These are phyloP conservation scores for Podaxis carcinomalis DNA, from an alignment of 768 basidiomycete species.

Conservation along the genomic window DNA sequence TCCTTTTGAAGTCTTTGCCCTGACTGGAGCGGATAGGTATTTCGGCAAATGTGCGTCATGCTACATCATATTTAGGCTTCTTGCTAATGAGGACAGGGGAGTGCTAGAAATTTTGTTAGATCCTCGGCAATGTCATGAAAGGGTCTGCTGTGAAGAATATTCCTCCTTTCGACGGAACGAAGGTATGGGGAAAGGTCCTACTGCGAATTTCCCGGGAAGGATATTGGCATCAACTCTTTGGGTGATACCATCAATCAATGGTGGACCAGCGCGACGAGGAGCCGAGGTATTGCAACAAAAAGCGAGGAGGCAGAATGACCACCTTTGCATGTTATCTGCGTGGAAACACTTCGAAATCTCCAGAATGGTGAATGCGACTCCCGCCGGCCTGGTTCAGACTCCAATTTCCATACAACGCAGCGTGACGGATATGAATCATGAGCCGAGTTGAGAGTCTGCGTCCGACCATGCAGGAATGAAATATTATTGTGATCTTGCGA, in stretches of 20 bases:
- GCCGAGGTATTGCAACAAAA: conserved; percentile 5
- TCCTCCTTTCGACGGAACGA: background rate
- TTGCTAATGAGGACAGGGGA: background rate
- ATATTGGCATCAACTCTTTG: background rate
- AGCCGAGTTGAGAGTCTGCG: background rate
- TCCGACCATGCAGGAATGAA: background rate
- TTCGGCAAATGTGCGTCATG: conserved; percentile 1
- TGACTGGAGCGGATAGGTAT: background rate
- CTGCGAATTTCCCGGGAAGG: background rate
- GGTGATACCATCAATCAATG: conserved; percentile 5
- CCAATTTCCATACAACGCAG: background rate
- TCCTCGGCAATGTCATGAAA: conserved; percentile 5
- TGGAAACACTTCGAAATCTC: conserved; percentile 5
- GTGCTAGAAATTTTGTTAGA: background rate
- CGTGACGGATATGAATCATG: background rate
- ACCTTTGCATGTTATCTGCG: conserved; percentile 9
- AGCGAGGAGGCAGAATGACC: background rate
- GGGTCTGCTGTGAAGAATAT: background rate
- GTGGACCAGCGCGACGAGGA: background rate
- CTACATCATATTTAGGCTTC: background rate
- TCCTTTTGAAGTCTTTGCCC: background rate
- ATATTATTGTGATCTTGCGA: background rate
- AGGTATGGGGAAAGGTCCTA: conserved; percentile 1
- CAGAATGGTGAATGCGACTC: background rate
- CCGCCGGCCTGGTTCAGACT: background rate